These are phyloP conservation scores for Hypoxylon sp. DNA, from an alignment of 2,329 filamentous ascomycete genomes.

Conservation along the genomic window DNA sequence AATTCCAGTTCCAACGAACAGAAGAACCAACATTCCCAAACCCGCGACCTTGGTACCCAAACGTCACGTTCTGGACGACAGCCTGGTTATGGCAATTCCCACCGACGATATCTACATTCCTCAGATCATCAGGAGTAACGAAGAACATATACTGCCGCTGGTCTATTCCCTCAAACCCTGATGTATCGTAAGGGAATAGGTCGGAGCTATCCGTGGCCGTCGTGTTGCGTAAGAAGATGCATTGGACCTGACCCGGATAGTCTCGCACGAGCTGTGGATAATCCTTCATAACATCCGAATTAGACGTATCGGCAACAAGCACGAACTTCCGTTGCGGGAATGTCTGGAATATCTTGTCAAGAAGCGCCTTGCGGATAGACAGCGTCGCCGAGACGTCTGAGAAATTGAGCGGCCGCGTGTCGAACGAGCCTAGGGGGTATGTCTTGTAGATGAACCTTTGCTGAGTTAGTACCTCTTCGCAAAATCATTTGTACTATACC, in stretches of 20 bases:
- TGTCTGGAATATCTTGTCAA: constrained; percentile 80
- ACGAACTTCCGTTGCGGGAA: constrained; percentile 83
- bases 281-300: constrained; percentile 81
- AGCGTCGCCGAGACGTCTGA: constrained; percentile 81
- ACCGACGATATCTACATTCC: constrained; percentile 74
- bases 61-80: constrained; percentile 80
- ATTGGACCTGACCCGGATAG: constrained; percentile 80
- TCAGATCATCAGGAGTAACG: constrained; percentile 77
- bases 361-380: constrained; percentile 77
- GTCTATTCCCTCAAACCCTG: constrained; percentile 76
- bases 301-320: constrained; percentile 82
- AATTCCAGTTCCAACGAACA: constrained; percentile 31
- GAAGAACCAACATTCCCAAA: constrained; percentile 54
- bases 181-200: constrained; percentile 82
- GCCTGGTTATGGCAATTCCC: constrained; percentile 77
- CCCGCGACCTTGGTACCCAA: constrained; percentile 72
- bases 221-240: constrained; percentile 83
- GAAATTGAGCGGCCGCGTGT: constrained; percentile 85
- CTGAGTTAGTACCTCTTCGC: background rate
- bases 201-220: constrained; percentile 76
- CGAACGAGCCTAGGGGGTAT: constrained; percentile 83
- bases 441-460: constrained; percentile 78
- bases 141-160: constrained; percentile 86
- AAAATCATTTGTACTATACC: background rate
- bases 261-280: constrained; percentile 74